Percentiles rank a stretch among this genome's conserved stretches.
phyloP scores from a whole-genome alignment of 78 protist genomes.

The Tieghemostelium lacteum region DNA sequence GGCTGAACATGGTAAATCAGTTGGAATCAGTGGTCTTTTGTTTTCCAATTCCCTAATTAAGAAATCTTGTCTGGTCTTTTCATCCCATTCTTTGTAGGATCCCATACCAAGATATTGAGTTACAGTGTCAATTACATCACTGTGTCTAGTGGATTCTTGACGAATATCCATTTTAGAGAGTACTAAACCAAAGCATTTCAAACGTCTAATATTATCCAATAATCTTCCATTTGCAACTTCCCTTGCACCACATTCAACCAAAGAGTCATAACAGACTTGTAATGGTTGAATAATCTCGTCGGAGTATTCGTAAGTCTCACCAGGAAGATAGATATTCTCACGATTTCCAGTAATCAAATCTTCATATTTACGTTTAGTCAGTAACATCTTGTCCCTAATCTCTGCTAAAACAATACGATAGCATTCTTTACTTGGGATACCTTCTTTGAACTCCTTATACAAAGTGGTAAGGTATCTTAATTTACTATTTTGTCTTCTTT shows the following conservation, averaged over 20 bases:
- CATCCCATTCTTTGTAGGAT: slow-evolving; percentile 55
- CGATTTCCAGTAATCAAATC: slow-evolving; percentile 48
- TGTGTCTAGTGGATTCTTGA: slow-evolving; percentile 83
- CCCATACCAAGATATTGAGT: slow-evolving; percentile 81
- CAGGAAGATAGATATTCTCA: background rate
- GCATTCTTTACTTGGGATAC: slow-evolving; percentile 80
- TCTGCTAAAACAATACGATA: slow-evolving; percentile 75
- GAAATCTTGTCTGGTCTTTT: slow-evolving; percentile 25
- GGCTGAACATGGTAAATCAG: slow-evolving; percentile 19
- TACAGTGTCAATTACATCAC: slow-evolving; percentile 77
- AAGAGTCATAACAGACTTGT: slow-evolving; percentile 59
- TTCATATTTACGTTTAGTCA: slow-evolving; percentile 68
- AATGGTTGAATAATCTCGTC: slow-evolving; percentile 75
- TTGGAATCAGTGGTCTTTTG: slow-evolving; percentile 58
- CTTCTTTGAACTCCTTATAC: slow-evolving; percentile 77
- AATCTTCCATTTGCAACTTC: slow-evolving; percentile 82
- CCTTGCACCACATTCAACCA: slow-evolving; percentile 65
- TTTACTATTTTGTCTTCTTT: background rate
- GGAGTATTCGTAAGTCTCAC: slow-evolving; percentile 16
- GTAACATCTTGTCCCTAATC: slow-evolving; percentile 75
- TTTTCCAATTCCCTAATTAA: slow-evolving; percentile 16
- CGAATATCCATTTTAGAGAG: slow-evolving; percentile 78
- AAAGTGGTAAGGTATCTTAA: slow-evolving; percentile 16
- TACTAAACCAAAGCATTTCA: slow-evolving; percentile 81
- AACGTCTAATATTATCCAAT: slow-evolving; percentile 75